Percentiles rank a stretch among this genome's conserved stretches.
Evolutionary conservation across 345 rosid genomes (phyloP).

Genomic region (Syzygium oleosum): DNA sequence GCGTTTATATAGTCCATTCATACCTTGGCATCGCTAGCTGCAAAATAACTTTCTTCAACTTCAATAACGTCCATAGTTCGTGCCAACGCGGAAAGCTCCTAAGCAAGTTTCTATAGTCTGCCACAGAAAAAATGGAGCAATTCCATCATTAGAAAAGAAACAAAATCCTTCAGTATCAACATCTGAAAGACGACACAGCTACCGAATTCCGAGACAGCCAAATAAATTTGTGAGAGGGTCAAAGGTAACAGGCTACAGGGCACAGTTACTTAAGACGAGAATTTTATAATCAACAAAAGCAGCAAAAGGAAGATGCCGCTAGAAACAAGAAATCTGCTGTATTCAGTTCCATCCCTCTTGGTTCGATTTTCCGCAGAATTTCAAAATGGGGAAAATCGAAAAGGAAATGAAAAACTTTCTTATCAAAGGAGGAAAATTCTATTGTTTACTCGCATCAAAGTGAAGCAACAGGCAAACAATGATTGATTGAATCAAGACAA

Average conservation of each 20-base stretch:
- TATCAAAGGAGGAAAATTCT: not conserved
- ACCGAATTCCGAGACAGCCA: not conserved
- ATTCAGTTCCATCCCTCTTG: not conserved
- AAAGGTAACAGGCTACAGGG: not conserved
- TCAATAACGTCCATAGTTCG: constrained; percentile 68
- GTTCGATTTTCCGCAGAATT: not conserved
- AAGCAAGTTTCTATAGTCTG: constrained; percentile 33
- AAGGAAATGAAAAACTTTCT: not conserved
- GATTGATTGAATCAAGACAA: not conserved
- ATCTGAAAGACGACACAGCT: not conserved
- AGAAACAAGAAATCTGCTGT: not conserved
- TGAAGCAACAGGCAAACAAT: not conserved
- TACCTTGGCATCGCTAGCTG: constrained; percentile 97
- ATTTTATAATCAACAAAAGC: not conserved
- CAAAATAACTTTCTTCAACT: constrained; percentile 90
- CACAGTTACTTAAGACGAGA: not conserved
- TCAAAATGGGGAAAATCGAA: not conserved
- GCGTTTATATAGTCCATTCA: not conserved
- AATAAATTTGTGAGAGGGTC: not conserved
- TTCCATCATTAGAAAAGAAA: not conserved
- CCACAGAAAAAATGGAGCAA: not conserved
- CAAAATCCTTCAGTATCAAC: not conserved
- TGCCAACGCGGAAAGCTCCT: constrained; percentile 21
- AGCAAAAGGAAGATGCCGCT: not conserved
- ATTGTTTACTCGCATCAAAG: not conserved